Evolutionary conservation across 495 filamentous ascomycete genomes (phyloP).

Genomic region (Lasiosphaeriaceae sp.): DNA sequence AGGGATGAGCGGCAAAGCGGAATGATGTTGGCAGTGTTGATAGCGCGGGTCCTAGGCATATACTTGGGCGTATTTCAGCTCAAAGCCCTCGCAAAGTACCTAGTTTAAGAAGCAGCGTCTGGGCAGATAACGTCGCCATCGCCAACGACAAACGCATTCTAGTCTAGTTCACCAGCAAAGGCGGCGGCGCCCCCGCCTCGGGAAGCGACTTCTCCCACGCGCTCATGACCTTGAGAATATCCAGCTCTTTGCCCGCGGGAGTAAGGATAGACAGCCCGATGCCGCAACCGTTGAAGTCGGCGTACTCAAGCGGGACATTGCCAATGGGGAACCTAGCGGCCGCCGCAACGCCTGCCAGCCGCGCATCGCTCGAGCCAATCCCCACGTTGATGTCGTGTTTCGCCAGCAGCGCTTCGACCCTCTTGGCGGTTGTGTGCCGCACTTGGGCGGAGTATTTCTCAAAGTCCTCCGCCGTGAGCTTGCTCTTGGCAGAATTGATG

Average conservation of each 20-base stretch:
- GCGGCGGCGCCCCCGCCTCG: no score
- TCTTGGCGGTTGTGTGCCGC: not conserved
- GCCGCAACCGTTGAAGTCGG: not conserved
- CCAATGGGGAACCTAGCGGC: not conserved
- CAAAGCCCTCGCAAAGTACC: no score
- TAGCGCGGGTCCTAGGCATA: no score
- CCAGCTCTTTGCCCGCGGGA: not conserved
- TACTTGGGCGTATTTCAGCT: no score
- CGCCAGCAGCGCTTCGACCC: not conserved
- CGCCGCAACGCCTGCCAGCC: not conserved
- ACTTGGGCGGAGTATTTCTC: not conserved
- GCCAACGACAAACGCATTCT: no score
- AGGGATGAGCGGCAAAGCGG: no score
- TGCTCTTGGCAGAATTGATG: not conserved
- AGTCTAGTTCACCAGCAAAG: not conserved
- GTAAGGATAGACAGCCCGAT: not conserved
- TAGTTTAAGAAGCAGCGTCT: no score
- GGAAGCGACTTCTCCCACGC: not conserved
- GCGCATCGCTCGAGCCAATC: not conserved
- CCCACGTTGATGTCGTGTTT: constrained; percentile 1
- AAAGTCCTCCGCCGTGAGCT: not conserved
- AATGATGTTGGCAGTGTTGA: no score
- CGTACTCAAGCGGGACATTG: not conserved
- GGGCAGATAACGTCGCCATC: no score
- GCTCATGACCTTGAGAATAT: not conserved